phyloP scores from a whole-genome alignment of 2,329 filamentous ascomycete genomes.

The Cladophialophora immunda region DNA sequence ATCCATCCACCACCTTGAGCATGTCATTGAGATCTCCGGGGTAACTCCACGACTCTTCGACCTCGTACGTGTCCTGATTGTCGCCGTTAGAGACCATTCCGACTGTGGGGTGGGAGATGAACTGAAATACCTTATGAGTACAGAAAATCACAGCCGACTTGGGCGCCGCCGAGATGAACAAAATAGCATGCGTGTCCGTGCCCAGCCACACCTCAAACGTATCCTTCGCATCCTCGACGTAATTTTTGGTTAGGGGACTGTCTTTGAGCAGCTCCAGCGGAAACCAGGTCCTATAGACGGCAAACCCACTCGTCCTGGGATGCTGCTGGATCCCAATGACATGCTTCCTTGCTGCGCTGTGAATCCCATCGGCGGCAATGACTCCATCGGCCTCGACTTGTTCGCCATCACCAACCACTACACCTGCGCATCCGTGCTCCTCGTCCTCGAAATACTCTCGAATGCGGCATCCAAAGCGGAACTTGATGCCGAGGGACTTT shows the following conservation, averaged over 20 bases:
- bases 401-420: constrained; percentile 44
- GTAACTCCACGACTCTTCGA: too few relatives aligned
- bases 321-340: constrained; percentile 49
- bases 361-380: constrained; percentile 42
- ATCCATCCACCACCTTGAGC: too few relatives aligned
- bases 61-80: too few relatives aligned
- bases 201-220: too few relatives aligned
- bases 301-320: constrained; percentile 44
- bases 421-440: constrained; percentile 38
- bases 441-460: constrained; percentile 45
- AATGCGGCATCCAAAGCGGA: constrained; percentile 42
- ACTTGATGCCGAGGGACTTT: constrained; percentile 40
- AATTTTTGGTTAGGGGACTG: not conserved
- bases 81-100: too few relatives aligned
- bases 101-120: too few relatives aligned
- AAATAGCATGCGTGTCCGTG: too few relatives aligned
- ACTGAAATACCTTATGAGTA: too few relatives aligned
- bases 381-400: constrained; percentile 46
- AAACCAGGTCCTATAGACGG: constrained; percentile 26
- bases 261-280: not conserved
- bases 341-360: constrained; percentile 45
- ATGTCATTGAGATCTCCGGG: too few relatives aligned
- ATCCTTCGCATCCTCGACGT: too few relatives aligned
- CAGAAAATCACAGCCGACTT: too few relatives aligned
- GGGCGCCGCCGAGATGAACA: too few relatives aligned